phyloP scores from a whole-genome alignment of 257 asterid genomes.

The Nicotiana benthamiana region DNA sequence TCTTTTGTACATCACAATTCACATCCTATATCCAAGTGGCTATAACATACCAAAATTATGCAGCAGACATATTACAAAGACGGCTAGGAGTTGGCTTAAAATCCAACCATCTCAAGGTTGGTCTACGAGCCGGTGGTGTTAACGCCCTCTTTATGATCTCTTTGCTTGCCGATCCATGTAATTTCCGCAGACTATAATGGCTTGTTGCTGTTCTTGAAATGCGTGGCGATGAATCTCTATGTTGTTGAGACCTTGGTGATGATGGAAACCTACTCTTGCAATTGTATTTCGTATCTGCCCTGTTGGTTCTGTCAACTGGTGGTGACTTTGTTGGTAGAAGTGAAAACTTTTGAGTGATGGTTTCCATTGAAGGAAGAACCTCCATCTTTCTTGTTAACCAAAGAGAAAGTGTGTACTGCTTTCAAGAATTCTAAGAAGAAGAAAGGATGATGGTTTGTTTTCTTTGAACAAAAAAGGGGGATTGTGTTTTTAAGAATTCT shows the following conservation, averaged over 20 bases:
- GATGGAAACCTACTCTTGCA: not conserved
- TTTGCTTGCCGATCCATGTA: slow-evolving; percentile 30
- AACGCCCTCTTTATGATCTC: slow-evolving; percentile 56
- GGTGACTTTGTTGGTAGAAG: not conserved
- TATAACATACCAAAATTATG: not conserved
- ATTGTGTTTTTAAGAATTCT: not conserved
- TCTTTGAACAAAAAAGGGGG: not conserved
- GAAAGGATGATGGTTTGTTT: not conserved
- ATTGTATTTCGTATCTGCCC: not conserved
- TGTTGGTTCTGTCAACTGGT: not conserved
- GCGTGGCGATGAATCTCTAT: slow-evolving; percentile 1
- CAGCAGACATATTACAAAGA: slow-evolving; percentile 35
- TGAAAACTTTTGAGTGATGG: not conserved
- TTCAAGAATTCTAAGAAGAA: not conserved
- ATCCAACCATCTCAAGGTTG: slow-evolving; percentile 51
- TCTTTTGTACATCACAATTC: not conserved
- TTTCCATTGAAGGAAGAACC: not conserved
- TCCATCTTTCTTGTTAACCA: not conserved
- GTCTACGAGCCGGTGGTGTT: slow-evolving; percentile 43
- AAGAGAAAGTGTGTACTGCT: not conserved
- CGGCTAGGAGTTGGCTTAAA: slow-evolving; percentile 64
- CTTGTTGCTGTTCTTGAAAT: slow-evolving; percentile 2
- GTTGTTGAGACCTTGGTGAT: not conserved
- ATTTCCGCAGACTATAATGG: not conserved
- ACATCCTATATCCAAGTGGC: not conserved